Evolutionary conservation across 1,139 yeast species (phyloP), one percentile per base, ranked within the genome.

Genomic region (Taphrina confusa): DNA sequence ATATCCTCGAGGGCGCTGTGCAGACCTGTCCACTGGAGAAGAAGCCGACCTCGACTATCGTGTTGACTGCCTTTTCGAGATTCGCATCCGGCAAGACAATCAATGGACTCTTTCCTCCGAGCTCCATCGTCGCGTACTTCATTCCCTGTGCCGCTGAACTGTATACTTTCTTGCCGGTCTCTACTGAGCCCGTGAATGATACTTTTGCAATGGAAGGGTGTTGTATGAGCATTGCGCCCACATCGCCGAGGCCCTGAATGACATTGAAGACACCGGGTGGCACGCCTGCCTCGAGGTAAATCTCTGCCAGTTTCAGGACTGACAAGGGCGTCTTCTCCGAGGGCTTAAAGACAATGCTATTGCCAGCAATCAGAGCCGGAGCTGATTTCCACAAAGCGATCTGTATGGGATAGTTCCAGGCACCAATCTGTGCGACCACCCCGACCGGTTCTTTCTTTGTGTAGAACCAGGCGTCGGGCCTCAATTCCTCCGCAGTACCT

Each of bases 11-110:
- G 67, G 94, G 92, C 42, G 95, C 95, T 71, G 87, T 83, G 76
- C 95, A 87, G 62, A 85, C 91, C 76, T 87, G 94, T 73, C 95
- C 95, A 67, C 87, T 82, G 78, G 87, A 87, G 80, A 79, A 85
- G 81, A 81, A 82, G 69, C 84, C 83, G 71, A 87, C 87, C 42
- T 76, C 69, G 64, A 80, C 74, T 65, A 83, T 78, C 76, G 82
- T 78, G 67, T 79, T 77, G 64, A 85, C 82, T 62, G 94, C 83
- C 68, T 75, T 74, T 61, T 81, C 81, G 61, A 87, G 67, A 68
- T 87, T 82, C 62, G 87, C 87, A 71, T 87, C 94, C 67, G 82
- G 78, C 70, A 86, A 85, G 54, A 87, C 83, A 67, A 87, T 81
- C 74, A 85, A 83, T 68, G 95, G 91, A 58, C 92, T 85, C 77